Conservation (phyloP, 768 basidiomycete species). For the Hygrophoropsis aurantiaca region DNA sequence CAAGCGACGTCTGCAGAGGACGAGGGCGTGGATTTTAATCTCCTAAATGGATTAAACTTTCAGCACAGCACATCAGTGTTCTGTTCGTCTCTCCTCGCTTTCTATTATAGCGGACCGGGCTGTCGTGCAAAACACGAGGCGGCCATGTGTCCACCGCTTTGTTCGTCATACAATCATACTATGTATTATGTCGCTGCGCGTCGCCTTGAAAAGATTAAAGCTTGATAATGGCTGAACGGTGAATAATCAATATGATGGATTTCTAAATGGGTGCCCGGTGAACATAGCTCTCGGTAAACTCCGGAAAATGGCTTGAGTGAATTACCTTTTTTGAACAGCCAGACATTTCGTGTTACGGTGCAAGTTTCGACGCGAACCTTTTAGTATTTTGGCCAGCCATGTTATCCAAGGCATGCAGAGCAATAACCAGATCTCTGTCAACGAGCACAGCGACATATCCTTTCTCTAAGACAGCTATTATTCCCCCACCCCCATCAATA, state of each 20-base stretch:
- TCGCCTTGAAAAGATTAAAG: too few relatives aligned
- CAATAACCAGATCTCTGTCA: conserved; percentile 23
- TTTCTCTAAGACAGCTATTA: conserved; percentile 69
- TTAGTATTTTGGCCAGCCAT: conserved; percentile 3
- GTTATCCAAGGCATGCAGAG: conserved; percentile 8
- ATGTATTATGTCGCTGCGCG: conserved; percentile 8
- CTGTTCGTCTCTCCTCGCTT: conserved; percentile 8
- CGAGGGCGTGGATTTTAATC: conserved; percentile 68
- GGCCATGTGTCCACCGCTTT: neutral
- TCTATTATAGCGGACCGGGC: neutral
- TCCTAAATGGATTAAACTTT: conserved; percentile 14
- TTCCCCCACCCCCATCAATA: conserved; percentile 44
- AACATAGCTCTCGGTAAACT: too few relatives aligned
- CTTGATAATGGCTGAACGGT: too few relatives aligned
- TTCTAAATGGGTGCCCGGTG: too few relatives aligned
- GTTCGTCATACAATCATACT: conserved; percentile 6
- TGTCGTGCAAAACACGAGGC: conserved; percentile 11
- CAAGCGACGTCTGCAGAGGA: conserved; percentile 42
- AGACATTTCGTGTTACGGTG: neutral
- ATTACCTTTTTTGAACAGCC: conserved; percentile 15
- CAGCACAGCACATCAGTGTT: conserved; percentile 14
- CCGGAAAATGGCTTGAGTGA: too few relatives aligned
- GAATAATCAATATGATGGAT: too few relatives aligned
- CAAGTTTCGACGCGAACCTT: neutral
- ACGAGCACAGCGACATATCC: conserved; percentile 46